Conservation (phyloP, 164 flowering plant genomes). For the Macadamia integrifolia region DNA sequence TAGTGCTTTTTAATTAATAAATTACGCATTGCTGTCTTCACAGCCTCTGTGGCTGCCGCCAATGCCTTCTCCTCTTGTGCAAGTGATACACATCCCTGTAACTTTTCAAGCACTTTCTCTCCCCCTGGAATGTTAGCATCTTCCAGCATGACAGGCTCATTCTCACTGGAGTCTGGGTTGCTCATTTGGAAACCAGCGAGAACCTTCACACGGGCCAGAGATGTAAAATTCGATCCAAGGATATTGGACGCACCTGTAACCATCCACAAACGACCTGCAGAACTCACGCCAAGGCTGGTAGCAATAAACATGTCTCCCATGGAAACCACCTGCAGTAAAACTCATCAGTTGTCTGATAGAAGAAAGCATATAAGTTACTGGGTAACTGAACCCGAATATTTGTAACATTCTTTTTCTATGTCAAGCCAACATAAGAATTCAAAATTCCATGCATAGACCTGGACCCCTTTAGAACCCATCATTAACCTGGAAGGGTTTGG, state of each 20-base stretch:
- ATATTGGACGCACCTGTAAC: constrained; percentile 75
- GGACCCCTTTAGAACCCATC: no score
- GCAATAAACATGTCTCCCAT: constrained; percentile 55
- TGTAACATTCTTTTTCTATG: no score
- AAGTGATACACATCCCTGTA: constrained; percentile 62
- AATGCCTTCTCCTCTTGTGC: constrained; percentile 39
- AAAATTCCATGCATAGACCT: neutral
- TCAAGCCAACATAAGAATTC: neutral
- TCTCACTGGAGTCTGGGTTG: constrained; percentile 15
- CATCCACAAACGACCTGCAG: constrained; percentile 61
- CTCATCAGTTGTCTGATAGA: neutral
- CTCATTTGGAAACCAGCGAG: constrained; percentile 32
- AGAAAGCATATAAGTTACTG: neutral
- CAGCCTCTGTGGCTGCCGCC: constrained; percentile 69
- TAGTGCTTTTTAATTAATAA: constrained; percentile 74
- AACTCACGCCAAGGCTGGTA: constrained; percentile 49
- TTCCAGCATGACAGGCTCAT: constrained; percentile 35
- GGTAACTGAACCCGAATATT: neutral
- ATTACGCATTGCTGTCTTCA: constrained; percentile 68
- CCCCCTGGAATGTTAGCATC: constrained; percentile 66
- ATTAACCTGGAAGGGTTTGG: no score
- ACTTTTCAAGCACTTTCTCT: constrained; percentile 46
- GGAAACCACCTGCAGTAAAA: constrained; percentile 48
- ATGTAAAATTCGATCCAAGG: constrained; percentile 22
- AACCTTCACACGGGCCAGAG: constrained; percentile 55